phyloP scores from a whole-genome alignment of 805 yeast genomes.

The Wickerhamomyces chaumierensis region DNA sequence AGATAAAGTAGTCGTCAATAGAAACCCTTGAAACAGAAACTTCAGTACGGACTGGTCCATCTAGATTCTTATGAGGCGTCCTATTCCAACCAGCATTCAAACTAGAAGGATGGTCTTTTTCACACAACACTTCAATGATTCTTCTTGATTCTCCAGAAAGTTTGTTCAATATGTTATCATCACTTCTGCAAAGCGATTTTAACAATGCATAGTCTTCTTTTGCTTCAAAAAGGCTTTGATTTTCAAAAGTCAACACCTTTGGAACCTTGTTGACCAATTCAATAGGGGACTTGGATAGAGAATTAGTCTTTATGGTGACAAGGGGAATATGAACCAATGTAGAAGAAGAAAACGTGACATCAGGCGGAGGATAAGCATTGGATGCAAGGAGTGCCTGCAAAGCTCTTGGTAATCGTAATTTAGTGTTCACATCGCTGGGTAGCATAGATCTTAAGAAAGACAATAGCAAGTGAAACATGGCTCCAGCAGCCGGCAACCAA shows the following conservation, averaged over 20 bases:
- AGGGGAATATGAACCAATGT: slow-evolving; percentile 47
- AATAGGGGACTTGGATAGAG: slow-evolving; percentile 33
- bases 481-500: slow-evolving; percentile 79
- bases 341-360: slow-evolving; percentile 22
- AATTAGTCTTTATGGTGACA: slow-evolving; percentile 36
- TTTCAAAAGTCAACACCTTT: slow-evolving; percentile 53
- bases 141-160: slow-evolving; percentile 68
- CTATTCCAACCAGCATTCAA: slow-evolving; percentile 31
- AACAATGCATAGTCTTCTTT: slow-evolving; percentile 70
- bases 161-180: slow-evolving; percentile 44
- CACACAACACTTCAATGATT: slow-evolving; percentile 29
- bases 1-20: slow-evolving; percentile 78
- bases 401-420: slow-evolving; percentile 50
- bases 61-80: slow-evolving; percentile 18
- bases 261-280: slow-evolving; percentile 52
- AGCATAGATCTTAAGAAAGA: slow-evolving; percentile 73
- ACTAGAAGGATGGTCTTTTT: slow-evolving; percentile 20
- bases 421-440: slow-evolving; percentile 46
- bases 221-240: slow-evolving; percentile 57
- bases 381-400: slow-evolving; percentile 54
- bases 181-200: slow-evolving; percentile 56
- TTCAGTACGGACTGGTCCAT: slow-evolving; percentile 12
- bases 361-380: slow-evolving; percentile 67
- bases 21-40: slow-evolving; percentile 45
- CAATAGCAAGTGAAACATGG: slow-evolving; percentile 68